Evolutionary conservation across 2,329 filamentous ascomycete species (phyloP), one percentile per base, ranked within the genome.

Genomic region (Fusarium camptoceras): DNA sequence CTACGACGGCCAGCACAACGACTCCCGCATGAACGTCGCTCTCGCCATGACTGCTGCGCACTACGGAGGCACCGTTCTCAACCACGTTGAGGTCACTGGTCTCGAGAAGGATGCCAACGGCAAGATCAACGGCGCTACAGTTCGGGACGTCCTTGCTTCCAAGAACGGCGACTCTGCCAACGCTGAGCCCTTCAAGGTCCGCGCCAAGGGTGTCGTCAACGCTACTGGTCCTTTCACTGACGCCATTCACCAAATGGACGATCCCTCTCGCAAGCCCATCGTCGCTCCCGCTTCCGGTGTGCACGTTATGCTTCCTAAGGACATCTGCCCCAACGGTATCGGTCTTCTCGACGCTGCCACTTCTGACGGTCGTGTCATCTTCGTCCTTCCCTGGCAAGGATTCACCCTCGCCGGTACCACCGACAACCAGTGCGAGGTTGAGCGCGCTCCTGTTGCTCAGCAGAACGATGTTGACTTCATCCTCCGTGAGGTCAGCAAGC

Each of bases 1-100:
- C 85, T 95, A 95, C 78, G 91, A 96, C 81, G 92, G 92, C 68
- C 92, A 92, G 60, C 93, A 95, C 83, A 95, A 96, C 77, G 92
- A 96, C 78, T 94, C 92, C 27, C 89, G 92, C 67, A 96, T 95
- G 92, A 95, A 95, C 78, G 90, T 94, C 47, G 93, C 92, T 12
- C 85, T 96, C 50, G 92, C 91, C 24, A 89, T 94, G 84, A 95
- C 92, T 10, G 92, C 92, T 56, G 89, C 91, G 11, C 85, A 94
- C 37, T 94, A 94, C 77, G 93, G 93, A 60, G 90, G 90, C 48
- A 95, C 92, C 16, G 86, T 95, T 25, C 88, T 94, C 65, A 95
- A 94, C 81, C 91, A 96, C 81, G 85, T 93, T 79, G 91, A 95
- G 79, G 92, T 95, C 34, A 94, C 91, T 3, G 84, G 82, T 30